Conservation (phyloP, 129 eudicot genomes). For the Silybum marianum region DNA sequence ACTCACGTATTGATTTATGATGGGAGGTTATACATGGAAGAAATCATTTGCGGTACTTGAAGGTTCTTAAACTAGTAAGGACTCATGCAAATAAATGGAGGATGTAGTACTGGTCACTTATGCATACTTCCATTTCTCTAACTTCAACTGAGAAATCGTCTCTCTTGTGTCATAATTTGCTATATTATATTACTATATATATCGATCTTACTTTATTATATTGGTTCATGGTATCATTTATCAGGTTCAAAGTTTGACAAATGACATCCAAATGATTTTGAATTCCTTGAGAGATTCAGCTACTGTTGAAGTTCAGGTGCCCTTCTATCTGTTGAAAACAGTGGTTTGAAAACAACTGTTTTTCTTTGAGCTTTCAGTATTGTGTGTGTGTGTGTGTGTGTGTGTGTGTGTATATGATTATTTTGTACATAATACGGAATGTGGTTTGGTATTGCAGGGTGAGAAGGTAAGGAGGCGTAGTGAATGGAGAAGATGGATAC, state of each 20-base stretch:
- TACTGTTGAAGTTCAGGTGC: constrained; percentile 70
- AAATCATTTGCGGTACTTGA: background rate
- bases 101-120: background rate
- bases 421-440: background rate
- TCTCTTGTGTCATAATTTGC: background rate
- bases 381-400: too few species aligned
- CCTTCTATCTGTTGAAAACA: background rate
- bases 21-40: background rate
- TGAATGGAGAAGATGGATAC: constrained; percentile 66
- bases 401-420: too few species aligned
- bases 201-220: background rate
- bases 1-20: background rate
- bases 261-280: constrained; percentile 43
- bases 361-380: background rate
- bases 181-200: background rate
- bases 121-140: background rate
- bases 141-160: background rate
- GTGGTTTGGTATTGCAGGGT: constrained; percentile 36
- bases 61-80: background rate
- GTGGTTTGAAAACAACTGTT: background rate
- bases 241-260: constrained; percentile 59
- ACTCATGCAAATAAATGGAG: background rate
- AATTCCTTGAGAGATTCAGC: constrained; percentile 48
- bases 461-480: constrained; percentile 65
- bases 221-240: constrained; percentile 27